A percentile compares a stretch with the other conserved stretches of the same genome.
Conservation (phyloP, 352 stramenopile genomes). For the Globisporangium splendens region DNA sequence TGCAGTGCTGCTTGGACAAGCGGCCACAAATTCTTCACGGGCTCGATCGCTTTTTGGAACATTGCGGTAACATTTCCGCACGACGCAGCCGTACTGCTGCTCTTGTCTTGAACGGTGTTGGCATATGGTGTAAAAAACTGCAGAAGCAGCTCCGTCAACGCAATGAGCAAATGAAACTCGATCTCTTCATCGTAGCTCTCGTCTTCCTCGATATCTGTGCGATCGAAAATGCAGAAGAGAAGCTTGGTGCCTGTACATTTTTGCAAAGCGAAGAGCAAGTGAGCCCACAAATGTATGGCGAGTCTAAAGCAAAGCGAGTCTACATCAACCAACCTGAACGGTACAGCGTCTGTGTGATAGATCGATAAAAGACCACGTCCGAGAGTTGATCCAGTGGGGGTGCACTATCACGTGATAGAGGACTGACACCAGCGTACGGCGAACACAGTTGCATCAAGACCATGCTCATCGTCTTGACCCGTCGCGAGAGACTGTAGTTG, state of each 20-base stretch:
- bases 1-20: slow-evolving; percentile 38
- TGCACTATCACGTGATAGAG: slow-evolving; percentile 18
- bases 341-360: slow-evolving; percentile 36
- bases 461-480: slow-evolving; percentile 63
- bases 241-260: slow-evolving; percentile 40
- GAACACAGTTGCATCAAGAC: slow-evolving; percentile 43
- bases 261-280: not conserved
- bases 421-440: slow-evolving; percentile 21
- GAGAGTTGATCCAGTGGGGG: slow-evolving; percentile 20
- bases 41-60: slow-evolving; percentile 33
- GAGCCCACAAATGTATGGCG: not conserved
- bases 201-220: slow-evolving; percentile 63
- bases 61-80: slow-evolving; percentile 9
- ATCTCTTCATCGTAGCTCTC: slow-evolving; percentile 75
- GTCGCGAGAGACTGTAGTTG: slow-evolving; percentile 46
- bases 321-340: slow-evolving; percentile 35
- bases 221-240: slow-evolving; percentile 67
- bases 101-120: slow-evolving; percentile 21
- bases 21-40: slow-evolving; percentile 48
- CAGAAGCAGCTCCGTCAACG: slow-evolving; percentile 52
- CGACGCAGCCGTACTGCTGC: slow-evolving; percentile 3
- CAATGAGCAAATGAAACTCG: slow-evolving; percentile 60
- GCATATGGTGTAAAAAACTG: slow-evolving; percentile 56
- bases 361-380: slow-evolving; percentile 31
- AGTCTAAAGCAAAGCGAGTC: not conserved